Percentiles rank a stretch among this genome's conserved stretches.
Evolutionary conservation across 2,329 filamentous ascomycete genomes (phyloP).

Genomic region (Fusarium pininemorale): DNA sequence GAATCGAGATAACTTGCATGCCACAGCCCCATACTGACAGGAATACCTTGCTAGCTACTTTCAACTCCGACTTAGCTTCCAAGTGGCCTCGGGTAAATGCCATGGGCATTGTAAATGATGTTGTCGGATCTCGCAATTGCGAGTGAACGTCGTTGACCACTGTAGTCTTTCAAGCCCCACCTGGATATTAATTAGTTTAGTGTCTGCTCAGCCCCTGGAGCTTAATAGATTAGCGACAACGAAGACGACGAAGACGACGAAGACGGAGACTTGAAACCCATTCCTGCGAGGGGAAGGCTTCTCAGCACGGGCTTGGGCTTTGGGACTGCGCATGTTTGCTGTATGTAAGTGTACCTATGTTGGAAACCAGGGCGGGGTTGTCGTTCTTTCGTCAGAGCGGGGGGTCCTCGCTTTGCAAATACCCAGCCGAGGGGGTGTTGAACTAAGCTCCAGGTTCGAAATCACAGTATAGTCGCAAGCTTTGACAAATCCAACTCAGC

Average conservation of each 20-base stretch:
- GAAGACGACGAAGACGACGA: background rate
- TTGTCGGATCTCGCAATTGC: background rate
- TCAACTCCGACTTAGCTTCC: background rate
- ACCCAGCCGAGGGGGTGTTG: background rate
- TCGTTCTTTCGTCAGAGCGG: background rate
- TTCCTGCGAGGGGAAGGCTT: background rate
- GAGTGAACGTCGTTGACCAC: background rate
- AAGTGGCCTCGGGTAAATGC: background rate
- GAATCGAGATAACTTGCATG: background rate
- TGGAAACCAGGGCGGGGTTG: background rate
- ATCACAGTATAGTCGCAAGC: background rate
- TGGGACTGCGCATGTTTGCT: background rate
- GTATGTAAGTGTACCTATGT: background rate
- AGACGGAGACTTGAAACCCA: background rate
- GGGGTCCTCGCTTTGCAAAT: conserved; percentile 10
- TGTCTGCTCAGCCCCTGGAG: conserved; percentile 10
- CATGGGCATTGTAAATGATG: background rate
- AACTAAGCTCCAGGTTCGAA: background rate
- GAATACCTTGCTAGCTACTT: background rate
- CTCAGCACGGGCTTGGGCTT: background rate
- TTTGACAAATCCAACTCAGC: background rate
- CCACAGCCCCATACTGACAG: background rate
- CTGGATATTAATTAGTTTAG: background rate
- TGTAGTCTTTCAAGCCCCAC: conserved; percentile 12
- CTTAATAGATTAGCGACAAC: background rate